Evolutionary conservation across 2,329 filamentous ascomycete genomes (phyloP).

Genomic region (Cephalotrichum gorgonifer): DNA sequence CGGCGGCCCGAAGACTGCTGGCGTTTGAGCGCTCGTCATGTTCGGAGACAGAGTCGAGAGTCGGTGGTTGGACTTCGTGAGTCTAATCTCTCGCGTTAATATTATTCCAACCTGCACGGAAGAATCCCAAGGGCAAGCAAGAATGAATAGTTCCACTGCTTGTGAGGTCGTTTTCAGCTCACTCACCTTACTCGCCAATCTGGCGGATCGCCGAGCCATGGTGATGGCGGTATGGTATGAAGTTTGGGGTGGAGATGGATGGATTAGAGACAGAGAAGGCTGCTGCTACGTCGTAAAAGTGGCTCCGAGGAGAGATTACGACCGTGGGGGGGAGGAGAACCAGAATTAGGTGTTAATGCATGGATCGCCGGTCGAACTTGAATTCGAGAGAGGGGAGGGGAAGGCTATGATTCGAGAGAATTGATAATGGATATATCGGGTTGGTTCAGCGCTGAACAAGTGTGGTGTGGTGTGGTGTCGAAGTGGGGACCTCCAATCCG

Average conservation of each 20-base stretch:
- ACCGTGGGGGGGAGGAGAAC: too few relatives aligned
- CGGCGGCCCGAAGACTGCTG: background rate
- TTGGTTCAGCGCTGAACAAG: background rate
- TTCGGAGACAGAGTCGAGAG: constrained; percentile 33
- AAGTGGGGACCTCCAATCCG: constrained; percentile 4
- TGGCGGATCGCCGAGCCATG: constrained; percentile 34
- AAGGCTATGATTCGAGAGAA: background rate
- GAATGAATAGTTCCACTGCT: too few relatives aligned
- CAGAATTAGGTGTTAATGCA: background rate
- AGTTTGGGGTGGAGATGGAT: too few relatives aligned
- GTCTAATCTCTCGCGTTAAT: background rate
- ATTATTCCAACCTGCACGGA: constrained; percentile 24
- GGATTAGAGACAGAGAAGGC: too few relatives aligned
- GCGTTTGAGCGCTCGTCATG: constrained; percentile 22
- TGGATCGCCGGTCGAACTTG: background rate
- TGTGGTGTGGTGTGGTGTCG: background rate
- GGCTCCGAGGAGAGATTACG: too few relatives aligned
- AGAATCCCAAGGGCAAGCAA: too few relatives aligned
- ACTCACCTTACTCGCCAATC: constrained; percentile 23
- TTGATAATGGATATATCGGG: background rate
- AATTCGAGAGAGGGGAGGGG: background rate
- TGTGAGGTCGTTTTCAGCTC: too few relatives aligned
- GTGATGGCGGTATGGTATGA: constrained; percentile 7
- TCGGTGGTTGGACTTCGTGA: constrained; percentile 6
- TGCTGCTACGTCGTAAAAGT: too few relatives aligned